Percentiles rank a stretch among this genome's conserved stretches.
Evolutionary conservation across 345 rosid species (phyloP).

Genomic region (Salix caprea): DNA sequence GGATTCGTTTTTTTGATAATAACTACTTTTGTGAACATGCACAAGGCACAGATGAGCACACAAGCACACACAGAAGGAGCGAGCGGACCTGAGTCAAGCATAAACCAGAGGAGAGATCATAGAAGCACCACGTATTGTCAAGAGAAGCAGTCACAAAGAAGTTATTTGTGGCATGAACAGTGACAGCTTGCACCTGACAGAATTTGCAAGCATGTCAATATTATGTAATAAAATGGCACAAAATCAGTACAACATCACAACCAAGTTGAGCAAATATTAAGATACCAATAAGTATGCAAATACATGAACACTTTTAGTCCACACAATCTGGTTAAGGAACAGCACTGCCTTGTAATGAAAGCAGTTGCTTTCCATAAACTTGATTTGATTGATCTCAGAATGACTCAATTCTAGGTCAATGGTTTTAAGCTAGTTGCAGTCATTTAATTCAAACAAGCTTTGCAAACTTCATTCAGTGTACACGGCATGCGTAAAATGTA

Average conservation of each 20-base stretch:
- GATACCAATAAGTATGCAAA: neutral
- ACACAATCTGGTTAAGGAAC: neutral
- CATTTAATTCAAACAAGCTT: neutral
- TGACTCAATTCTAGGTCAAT: neutral
- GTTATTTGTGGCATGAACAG: constrained; percentile 89
- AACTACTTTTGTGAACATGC: neutral
- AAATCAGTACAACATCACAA: neutral
- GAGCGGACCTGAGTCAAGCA: constrained; percentile 78
- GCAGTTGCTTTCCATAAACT: neutral
- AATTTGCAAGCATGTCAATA: constrained; percentile 1
- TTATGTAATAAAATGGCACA: neutral
- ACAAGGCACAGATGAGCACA: neutral
- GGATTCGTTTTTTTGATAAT: neutral
- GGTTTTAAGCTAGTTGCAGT: neutral
- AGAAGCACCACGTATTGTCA: constrained; percentile 92
- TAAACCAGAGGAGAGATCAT: constrained; percentile 77
- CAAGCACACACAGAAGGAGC: neutral
- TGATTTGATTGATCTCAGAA: neutral
- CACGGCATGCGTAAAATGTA: neutral
- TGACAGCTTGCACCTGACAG: constrained; percentile 90
- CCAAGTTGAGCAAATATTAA: neutral
- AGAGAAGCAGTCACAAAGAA: constrained; percentile 96
- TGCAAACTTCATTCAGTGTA: neutral
- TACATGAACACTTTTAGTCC: neutral
- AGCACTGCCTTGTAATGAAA: neutral